Evolutionary conservation across 257 asterid species (phyloP).

Genomic region (Hygrophila difformis): DNA sequence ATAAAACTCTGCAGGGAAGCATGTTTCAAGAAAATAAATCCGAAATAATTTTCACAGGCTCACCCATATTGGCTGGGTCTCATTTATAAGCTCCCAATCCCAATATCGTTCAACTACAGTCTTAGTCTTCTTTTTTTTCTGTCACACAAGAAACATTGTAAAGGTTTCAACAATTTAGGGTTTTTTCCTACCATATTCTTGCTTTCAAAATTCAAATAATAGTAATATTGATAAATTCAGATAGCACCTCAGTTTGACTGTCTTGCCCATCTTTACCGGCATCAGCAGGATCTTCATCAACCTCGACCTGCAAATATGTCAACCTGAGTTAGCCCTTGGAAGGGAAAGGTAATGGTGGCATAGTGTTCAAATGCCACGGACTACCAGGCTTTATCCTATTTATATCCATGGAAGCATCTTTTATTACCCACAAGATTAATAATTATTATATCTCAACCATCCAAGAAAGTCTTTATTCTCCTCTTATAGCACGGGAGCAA

Average conservation of each 20-base stretch:
- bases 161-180: constrained; percentile 1
- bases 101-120: constrained; percentile 86
- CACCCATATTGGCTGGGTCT: constrained; percentile 97
- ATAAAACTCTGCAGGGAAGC: constrained; percentile 6
- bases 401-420: neutral
- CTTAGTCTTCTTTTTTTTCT: constrained; percentile 95
- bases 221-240: no score
- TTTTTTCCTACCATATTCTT: no score
- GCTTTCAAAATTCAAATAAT: no score
- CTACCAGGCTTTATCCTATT: neutral
- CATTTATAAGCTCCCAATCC: constrained; percentile 98
- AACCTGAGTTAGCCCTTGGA: constrained; percentile 11
- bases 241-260: constrained; percentile 58
- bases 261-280: constrained; percentile 55
- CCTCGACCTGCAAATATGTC: constrained; percentile 63
- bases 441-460: neutral
- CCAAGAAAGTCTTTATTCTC: neutral
- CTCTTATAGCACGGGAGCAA: constrained; percentile 1
- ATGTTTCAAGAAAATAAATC: neutral
- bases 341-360: neutral
- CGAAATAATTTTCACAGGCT: constrained; percentile 20
- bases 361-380: neutral
- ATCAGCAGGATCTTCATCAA: constrained; percentile 82
- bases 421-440: neutral
- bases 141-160: constrained; percentile 22